phyloP scores from a whole-genome alignment of 768 basidiomycete genomes.

The Lactifluus hygrophoroides region DNA sequence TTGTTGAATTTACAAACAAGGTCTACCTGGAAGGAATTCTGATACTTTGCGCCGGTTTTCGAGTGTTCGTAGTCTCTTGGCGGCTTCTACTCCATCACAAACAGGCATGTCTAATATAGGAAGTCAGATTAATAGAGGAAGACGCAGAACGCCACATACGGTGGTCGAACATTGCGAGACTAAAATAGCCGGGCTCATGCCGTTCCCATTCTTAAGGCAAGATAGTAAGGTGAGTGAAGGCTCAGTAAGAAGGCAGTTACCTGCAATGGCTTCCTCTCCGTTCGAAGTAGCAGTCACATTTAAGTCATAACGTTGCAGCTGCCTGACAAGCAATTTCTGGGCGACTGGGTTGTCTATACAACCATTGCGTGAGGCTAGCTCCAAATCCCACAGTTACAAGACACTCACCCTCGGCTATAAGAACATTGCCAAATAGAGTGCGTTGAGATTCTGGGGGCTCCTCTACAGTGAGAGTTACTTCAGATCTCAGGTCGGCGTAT shows the following conservation, averaged over 20 bases:
- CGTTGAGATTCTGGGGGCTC: slow-evolving; percentile 40
- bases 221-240: neutral
- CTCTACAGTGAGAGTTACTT: slow-evolving; percentile 37
- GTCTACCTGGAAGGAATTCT: slow-evolving; percentile 47
- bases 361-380: neutral
- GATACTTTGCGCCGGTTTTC: slow-evolving; percentile 49
- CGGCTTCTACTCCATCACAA: slow-evolving; percentile 69
- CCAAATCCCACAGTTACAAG: neutral
- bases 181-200: slow-evolving; percentile 60
- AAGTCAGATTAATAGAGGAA: neutral
- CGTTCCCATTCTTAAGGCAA: slow-evolving; percentile 51
- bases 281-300: slow-evolving; percentile 55
- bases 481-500: slow-evolving; percentile 30
- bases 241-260: slow-evolving; percentile 25
- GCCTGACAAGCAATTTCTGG: slow-evolving; percentile 57
- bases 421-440: slow-evolving; percentile 55
- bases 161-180: slow-evolving; percentile 65
- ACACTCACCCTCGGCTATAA: slow-evolving; percentile 59
- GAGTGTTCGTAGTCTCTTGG: slow-evolving; percentile 50
- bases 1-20: neutral
- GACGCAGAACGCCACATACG: slow-evolving; percentile 31
- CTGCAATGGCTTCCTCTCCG: slow-evolving; percentile 57
- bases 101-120: slow-evolving; percentile 59
- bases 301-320: slow-evolving; percentile 52
- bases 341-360: slow-evolving; percentile 60